phyloP scores from a whole-genome alignment of 176 grass and related monocot species.

The Tillandsia fasciculata region DNA sequence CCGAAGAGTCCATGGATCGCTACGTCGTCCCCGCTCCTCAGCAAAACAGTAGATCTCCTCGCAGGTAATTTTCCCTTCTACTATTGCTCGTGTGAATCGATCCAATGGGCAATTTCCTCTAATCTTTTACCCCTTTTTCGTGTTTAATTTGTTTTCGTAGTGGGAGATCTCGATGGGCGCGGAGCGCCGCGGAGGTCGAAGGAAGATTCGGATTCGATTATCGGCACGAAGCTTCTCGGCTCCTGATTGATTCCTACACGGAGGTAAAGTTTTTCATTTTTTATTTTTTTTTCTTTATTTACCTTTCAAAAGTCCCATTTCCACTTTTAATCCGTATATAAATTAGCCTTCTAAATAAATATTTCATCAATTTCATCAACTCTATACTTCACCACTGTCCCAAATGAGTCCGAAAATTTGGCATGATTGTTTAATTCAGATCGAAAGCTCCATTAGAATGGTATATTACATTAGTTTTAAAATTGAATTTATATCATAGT shows the following conservation, averaged over 20 bases:
- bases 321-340: no score
- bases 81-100: not conserved
- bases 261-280: constrained; percentile 32
- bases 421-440: no score
- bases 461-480: no score
- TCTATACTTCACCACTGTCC: no score
- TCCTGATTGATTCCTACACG: constrained; percentile 49
- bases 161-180: constrained; percentile 37
- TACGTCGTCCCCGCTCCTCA: not conserved
- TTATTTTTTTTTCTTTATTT: constrained; percentile 10
- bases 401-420: no score
- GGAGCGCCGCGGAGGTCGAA: constrained; percentile 52
- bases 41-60: constrained; percentile 1
- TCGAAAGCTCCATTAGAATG: no score
- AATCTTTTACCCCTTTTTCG: not conserved
- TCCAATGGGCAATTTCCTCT: not conserved
- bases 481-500: no score
- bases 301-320: not conserved
- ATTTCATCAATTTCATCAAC: no score
- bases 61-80: not conserved
- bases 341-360: no score
- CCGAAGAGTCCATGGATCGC: not conserved
- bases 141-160: not conserved
- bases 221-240: constrained; percentile 41
- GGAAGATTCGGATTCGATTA: constrained; percentile 41